These are phyloP conservation scores for Parathielavia appendiculata DNA, from an alignment of 495 filamentous ascomycete species.

Conservation along the genomic window DNA sequence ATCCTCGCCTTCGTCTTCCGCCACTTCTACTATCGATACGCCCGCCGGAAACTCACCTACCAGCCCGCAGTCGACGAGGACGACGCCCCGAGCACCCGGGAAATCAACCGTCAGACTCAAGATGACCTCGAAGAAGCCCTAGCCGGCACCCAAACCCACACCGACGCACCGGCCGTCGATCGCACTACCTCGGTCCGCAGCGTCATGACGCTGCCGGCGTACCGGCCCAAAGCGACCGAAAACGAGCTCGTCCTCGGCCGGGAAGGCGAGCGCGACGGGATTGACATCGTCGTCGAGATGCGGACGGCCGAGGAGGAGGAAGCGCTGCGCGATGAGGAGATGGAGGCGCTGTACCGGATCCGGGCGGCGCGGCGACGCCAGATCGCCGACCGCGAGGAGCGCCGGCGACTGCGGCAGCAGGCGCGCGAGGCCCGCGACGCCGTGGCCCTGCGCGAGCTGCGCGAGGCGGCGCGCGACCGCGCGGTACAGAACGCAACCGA, in stretches of 20 bases:
- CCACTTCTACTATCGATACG: conserved; percentile 49
- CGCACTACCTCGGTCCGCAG: conserved; percentile 84
- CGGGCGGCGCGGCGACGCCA: conserved; percentile 72
- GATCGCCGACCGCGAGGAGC: conserved; percentile 68
- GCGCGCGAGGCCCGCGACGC: conserved; percentile 66
- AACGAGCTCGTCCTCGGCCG: conserved; percentile 82
- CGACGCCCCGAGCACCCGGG: conserved; percentile 21
- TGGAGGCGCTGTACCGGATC: conserved; percentile 89
- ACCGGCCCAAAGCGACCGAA: conserved; percentile 59
- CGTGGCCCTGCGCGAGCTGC: conserved; percentile 57
- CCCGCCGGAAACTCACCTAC: conserved; percentile 28
- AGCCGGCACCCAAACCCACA: conserved; percentile 8
- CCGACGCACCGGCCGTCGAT: conserved; percentile 45
- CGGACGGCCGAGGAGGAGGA: conserved; percentile 62
- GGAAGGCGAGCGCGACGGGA: conserved; percentile 86
- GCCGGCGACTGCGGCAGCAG: conserved; percentile 58
- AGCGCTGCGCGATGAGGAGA: conserved; percentile 76
- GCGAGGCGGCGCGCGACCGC: conserved; percentile 37
- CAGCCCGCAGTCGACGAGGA: conserved; percentile 23
- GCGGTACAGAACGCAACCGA: conserved; percentile 28
- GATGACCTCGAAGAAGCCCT: conserved; percentile 19
- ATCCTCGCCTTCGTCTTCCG: conserved; percentile 20
- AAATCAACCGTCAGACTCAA: conserved; percentile 25
- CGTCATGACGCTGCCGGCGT: conserved; percentile 85
- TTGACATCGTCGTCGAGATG: conserved; percentile 82